Evolutionary conservation across 2,329 filamentous ascomycete genomes (phyloP), one percentile per base, ranked within the genome.

Genomic region (Exophiala aquamarina): DNA sequence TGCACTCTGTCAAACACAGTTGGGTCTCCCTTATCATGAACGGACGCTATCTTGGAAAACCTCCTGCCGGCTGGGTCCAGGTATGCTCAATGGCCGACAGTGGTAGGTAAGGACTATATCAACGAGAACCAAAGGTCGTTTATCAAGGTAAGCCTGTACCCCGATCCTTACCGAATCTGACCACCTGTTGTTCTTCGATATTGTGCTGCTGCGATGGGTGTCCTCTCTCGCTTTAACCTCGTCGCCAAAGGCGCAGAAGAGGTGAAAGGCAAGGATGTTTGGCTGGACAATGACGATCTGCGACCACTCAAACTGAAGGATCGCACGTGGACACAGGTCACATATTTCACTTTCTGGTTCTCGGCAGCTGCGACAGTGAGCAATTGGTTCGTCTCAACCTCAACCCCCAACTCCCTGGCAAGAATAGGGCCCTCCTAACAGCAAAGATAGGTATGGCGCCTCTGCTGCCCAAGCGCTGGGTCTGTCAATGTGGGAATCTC

Each of bases 401-500:
- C n/a, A n/a, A n/a, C n/a, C n/a, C n/a, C n/a, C n/a, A n/a, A n/a
- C n/a, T n/a, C n/a, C n/a, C n/a, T 21, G 68, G 68, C 7, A 23
- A 9, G n/a, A 35, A 18, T 26, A 11, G 17, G 66, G 70, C 4
- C 65, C 64, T 18, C 67, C 23, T 26, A 26, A 26, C 23, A 26
- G 11, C 23, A 11, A 26, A 26, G n/a, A 66, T 46, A 64, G 68
- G 59, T 69, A 73, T 57, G 61, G 66, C 11, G 65, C 64, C 2
- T 66, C 65, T 4, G 65, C 70, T 3, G 69, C 65, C 2, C 66
- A 70, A 55, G 61, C 70, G 2, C 52, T 70, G 7, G 74, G 74
- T 8, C 59, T 78, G 17, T 70, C 66, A 32, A 74, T 76, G 66
- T 78, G 74, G 74, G 73, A 77, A 55, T 66, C 68, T 11, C 49